Base-by-base conservation (phyloP, 2,329 filamentous ascomycete species). In the Aplosporella prunicola region DNA sequence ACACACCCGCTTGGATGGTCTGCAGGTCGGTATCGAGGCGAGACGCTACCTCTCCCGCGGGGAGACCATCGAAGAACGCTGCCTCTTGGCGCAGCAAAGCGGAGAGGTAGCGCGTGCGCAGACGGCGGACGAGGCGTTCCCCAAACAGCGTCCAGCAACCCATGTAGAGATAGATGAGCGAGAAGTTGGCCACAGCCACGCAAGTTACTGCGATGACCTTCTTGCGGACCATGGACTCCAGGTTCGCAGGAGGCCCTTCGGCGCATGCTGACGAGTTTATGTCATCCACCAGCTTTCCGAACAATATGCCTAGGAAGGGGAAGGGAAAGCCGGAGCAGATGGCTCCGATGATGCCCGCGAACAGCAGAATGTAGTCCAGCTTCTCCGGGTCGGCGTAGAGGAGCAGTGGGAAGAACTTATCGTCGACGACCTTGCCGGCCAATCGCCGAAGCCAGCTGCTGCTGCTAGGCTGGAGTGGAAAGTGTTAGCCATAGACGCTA, bases 91-190 rank as follows among this genome's bases (percentile, higher is more conserved):
- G 29, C 28, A 39, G 22, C 13, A 32, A 13, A 3, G 35, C 16
- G 3, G 20, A 11, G 5, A 39, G 29, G 28, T 39, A 39, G 22
- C 20, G 20, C 13, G 23, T 27, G 15, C 35, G 28, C 11, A 39
- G 28, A 9, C 35, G 29, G 22, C 35, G 28, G 20, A 32, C 16
- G 11, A 32, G 28, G 10, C 29, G 28, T 18, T 39, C 35, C 4
- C 35, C 35, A 20, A 32, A 39, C 22, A 39, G 22, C 10, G 29
- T 39, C 35, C 35, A 39, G 15, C 35, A 39, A 9, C 29, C 28
- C 28, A 32, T 39, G 23, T 31, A 32, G 4, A 15, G 18, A 23
- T 39, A 39, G 9, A 32, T 39, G 22, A 32, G 16, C 8, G 15
- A 13, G 35, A 39, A 39, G 29, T 32, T 39, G 35, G 8, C 9